Evolutionary conservation across 345 rosid genomes (phyloP), one percentile per base, ranked within the genome.

Genomic region (Gossypium sturtianum): DNA sequence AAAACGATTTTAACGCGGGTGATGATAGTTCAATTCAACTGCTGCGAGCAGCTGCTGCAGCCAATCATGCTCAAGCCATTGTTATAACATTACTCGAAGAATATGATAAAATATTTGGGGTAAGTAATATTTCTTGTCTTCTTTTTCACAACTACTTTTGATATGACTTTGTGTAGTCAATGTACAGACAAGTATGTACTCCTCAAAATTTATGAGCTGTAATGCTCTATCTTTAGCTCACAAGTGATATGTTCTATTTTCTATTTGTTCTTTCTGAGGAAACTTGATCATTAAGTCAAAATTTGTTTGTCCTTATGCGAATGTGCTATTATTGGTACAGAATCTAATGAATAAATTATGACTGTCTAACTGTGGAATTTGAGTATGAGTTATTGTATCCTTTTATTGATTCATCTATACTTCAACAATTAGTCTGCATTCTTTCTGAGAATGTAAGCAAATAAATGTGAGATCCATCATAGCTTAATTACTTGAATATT

Each of bases 31-130:
- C 98, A 80, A 73, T 86, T 82, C 99, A 93, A 81, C 96, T 95
- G 73, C 82, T 95, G 76, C 90, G 89, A 89, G 98, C 99, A 76
- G 98, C 98, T 73, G 97, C 99, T 71, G 98, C 99, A 66, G 98
- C 99, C 49, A 95, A 95, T 85, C 98, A 95, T 89, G 99, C 98
- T 63, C 99, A 95, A 81, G 97, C 98, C 79, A 95, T 95, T 79
- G 89, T 88, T 60, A 93, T 91, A 80, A 93, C 96, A 53, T 84
- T 95, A 77, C 58, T 95, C 80, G 99, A 93, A 78, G 94, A 95
- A 80, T 93, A 93, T 80, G 88, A 84, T 38, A 87, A 75, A 20
- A 90, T 95, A 76, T 95, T 95, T 79, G 90, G 97, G 81, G 99
- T 95, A 85, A 86, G 95, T 75, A 23, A 45, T 66, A 58, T 49